Evolutionary conservation across 2,329 filamentous ascomycete genomes (phyloP).

Genomic region (Immersiporthe knoxdaviesiana): DNA sequence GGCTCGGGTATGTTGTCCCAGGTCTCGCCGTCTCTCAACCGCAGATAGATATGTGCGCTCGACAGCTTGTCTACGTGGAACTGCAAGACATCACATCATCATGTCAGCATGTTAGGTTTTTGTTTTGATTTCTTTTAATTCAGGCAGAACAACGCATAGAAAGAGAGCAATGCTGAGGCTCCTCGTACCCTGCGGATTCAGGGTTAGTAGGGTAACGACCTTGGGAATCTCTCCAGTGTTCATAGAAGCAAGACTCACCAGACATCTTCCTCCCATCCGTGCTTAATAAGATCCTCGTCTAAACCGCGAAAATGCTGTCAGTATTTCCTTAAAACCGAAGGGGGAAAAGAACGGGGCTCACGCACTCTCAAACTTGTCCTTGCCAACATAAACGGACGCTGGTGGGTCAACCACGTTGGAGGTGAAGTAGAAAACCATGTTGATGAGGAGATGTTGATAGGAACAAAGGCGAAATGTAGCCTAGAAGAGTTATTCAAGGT

Average conservation of each 20-base stretch:
- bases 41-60: conserved; percentile 93
- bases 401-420: conserved; percentile 81
- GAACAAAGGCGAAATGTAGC: background rate
- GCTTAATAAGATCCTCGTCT: conserved; percentile 97
- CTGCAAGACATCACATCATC: conserved; percentile 45
- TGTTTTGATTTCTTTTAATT: background rate
- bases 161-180: conserved; percentile 12
- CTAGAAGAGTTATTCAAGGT: background rate
- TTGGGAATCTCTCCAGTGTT: too few species aligned
- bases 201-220: conserved; percentile 18
- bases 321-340: background rate
- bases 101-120: conserved; percentile 13
- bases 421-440: conserved; percentile 95
- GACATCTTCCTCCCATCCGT: conserved; percentile 92
- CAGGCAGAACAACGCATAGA: background rate
- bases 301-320: conserved; percentile 30
- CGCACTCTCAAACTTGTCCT: conserved; percentile 98
- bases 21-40: conserved; percentile 73
- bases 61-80: conserved; percentile 98
- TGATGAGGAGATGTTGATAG: background rate
- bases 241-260: conserved; percentile 61
- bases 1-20: conserved; percentile 82
- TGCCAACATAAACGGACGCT: conserved; percentile 93
- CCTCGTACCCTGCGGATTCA: conserved; percentile 39
- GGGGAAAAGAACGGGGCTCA: conserved; percentile 28